Base-by-base conservation (phyloP, 345 rosid genomes). In the Euclidium syriacum region DNA sequence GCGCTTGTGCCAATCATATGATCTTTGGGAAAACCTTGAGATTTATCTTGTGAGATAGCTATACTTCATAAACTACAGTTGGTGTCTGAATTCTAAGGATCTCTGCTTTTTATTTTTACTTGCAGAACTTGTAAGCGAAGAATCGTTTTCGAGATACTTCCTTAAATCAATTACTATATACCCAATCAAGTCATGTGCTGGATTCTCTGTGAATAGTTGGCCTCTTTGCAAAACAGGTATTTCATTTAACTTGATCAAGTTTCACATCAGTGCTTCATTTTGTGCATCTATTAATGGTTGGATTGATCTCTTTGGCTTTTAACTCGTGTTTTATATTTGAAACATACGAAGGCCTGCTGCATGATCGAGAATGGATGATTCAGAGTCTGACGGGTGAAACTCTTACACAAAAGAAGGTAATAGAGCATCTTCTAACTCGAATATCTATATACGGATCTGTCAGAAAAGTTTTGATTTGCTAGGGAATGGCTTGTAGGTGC, bases 141-240 rank as follows among this genome's bases (percentile, higher is more conserved):
- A 41, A 35, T 48, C 76, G 33, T 32, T 41, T 54, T 70, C 52
- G 10, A 62, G 73, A 23, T 72, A 64, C 68, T 47, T 50, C 70
- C 80, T 92, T 6, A 81, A 87, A 71, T 87, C 95, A 29, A 61
- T 92, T 50, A 74, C 78, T 33, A 50, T 92, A 73, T 90, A 82
- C 73, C 99, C 99, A 40, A 85, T 92, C 59, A 92, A 92, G 77
- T 87, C 99, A 32, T 92, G 99, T 48, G 78, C 76, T n/a, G 99
- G 99, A 74, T 92, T 87, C 72, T 80, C 78, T 50, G 87, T 77
- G 25, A 74, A 77, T 43, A 71, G 78, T 44, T 92, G 99, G 99
- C 96, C 97, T 42, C 82, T 89, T 67, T 70, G 91, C 81, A 76
- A 69, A 74, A 75, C 96, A 26, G 99, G 99, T 92, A 85, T 53